phyloP scores from a whole-genome alignment of 2,329 filamentous ascomycete genomes.

The Fusarium nurragi region DNA sequence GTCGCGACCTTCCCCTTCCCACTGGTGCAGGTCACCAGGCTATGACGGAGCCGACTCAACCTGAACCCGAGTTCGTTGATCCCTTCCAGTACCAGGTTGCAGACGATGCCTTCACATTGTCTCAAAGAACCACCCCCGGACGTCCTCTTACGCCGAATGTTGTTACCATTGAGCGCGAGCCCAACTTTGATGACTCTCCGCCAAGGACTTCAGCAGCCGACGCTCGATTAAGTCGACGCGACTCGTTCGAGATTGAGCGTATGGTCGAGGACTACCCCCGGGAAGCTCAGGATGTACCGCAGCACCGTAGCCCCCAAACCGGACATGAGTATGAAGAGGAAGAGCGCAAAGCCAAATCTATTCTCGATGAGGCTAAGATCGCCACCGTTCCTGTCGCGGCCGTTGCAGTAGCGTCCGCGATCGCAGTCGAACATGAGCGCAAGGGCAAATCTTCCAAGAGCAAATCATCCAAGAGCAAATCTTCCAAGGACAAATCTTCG shows the following conservation, averaged over 20 bases:
- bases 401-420: slow-evolving; percentile 58
- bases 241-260: slow-evolving; percentile 58
- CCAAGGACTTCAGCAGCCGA: slow-evolving; percentile 42
- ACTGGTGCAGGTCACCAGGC: slow-evolving; percentile 45
- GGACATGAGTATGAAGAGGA: slow-evolving; percentile 50
- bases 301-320: slow-evolving; percentile 34
- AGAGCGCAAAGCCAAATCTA: slow-evolving; percentile 55
- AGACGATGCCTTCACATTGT: slow-evolving; percentile 61
- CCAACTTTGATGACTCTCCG: slow-evolving; percentile 56
- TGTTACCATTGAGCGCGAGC: slow-evolving; percentile 64
- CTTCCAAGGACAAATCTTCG: slow-evolving; percentile 48
- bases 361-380: slow-evolving; percentile 58
- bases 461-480: slow-evolving; percentile 21
- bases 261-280: slow-evolving; percentile 47
- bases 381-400: slow-evolving; percentile 60
- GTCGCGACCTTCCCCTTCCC: slow-evolving; percentile 40
- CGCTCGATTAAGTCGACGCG: slow-evolving; percentile 58
- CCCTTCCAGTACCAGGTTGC: slow-evolving; percentile 68
- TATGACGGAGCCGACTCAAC: slow-evolving; percentile 39
- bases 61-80: slow-evolving; percentile 54
- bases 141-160: slow-evolving; percentile 61
- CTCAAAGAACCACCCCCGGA: slow-evolving; percentile 51
- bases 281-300: slow-evolving; percentile 29
- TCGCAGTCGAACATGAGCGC: slow-evolving; percentile 55
- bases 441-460: slow-evolving; percentile 11